Base-by-base conservation (phyloP, 2,329 filamentous ascomycete species). In the Paracoccidioides brasiliensis region DNA sequence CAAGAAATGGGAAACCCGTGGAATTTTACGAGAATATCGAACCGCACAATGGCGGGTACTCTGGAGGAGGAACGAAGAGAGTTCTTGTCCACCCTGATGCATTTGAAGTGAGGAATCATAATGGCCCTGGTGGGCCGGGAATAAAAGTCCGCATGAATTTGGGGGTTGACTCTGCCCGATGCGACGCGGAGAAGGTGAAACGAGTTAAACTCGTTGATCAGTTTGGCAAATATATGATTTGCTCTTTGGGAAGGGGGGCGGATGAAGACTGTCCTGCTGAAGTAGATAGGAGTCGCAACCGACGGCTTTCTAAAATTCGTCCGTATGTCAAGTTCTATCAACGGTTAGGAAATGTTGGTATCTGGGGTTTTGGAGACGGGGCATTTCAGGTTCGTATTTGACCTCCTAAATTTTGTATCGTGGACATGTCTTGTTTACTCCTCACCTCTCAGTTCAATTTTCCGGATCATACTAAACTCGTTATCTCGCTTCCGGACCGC, bases 151-250 rank as follows among this genome's bases (percentile, higher is more conserved):
- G 69, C n/a, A 60, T 59, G 10, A 68, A 67, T 45, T 60, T 64
- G 9, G 64, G 66, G 5, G 54, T 65, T 3, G 68, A 70, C 5
- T 56, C 63, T 30, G 66, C 70, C n/a, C 66, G 67, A 37, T 69
- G 69, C 4, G 73, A 75, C 45, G 67, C 69, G 1, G 73, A 77
- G 57, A 76, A 76, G 58, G 69, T 76, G 58, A 76, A 74, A 60
- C 69, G 73, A 28, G 68, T 78, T 37, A 74, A 71, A 52, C 63
- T 77, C 7, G 72, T 76, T 44, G 74, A 76, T 58, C 75, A 76
- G 54, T 77, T 78, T 56, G 75, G 74, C 22, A 76, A 76, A 61
- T 77, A 77, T 55, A 77, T 78, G 75, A 75, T 75, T 58, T 74
- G 75, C 46, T 70, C 70, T 10, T 65, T 76, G 50, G 72, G 71